Base-by-base conservation (phyloP, 2,329 filamentous ascomycete genomes). In the Epichloe coenophiala region DNA sequence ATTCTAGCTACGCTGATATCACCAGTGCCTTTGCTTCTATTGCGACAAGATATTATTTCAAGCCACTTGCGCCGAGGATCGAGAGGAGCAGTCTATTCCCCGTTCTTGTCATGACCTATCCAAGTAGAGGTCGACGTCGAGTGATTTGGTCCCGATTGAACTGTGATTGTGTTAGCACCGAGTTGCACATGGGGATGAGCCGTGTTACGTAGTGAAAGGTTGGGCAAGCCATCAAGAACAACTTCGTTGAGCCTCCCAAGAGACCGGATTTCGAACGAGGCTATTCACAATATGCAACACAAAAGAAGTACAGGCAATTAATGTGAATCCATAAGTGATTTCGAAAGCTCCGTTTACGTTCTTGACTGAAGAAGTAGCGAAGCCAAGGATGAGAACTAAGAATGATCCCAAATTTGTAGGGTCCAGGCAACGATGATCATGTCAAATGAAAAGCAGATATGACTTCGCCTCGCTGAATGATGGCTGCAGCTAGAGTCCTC, bases 1-100 rank as follows among this genome's bases (percentile, higher is more conserved):
- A 80, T 80, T 49, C 38, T 45, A 48, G 41, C 33, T 23, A 37
- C 4, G 31, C 12, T 12, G 21, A n/a, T 43, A 13, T 36, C 21
- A 43, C 15, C 15, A 17, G 21, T 47, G 31, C 27, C 27, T 31
- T 31, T 47, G 21, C 2, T 37, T 36, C 3, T 19, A 35, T 43
- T 45, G 15, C 23, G 35, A 17, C 23, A 23, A 37, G 21, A 45
- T 37, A 7, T 37, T 37, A 13, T 49, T 13, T 44, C 33, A 3
- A 38, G 12, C 15, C 38, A 39, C 37, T 21, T 40, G 15, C 38
- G 46, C n/a, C n/a, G n/a, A 42, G 12, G n/a, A 33, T 45, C 6
- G 19, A 44, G n/a, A 38, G 17, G 35, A 31, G 35, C 12, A n/a
- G 6, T 2, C 33, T 37, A 23, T 31, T 45, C 42, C n/a, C 6